Evolutionary conservation across 2,329 filamentous ascomycete genomes (phyloP).

Genomic region (Alternaria panax): DNA sequence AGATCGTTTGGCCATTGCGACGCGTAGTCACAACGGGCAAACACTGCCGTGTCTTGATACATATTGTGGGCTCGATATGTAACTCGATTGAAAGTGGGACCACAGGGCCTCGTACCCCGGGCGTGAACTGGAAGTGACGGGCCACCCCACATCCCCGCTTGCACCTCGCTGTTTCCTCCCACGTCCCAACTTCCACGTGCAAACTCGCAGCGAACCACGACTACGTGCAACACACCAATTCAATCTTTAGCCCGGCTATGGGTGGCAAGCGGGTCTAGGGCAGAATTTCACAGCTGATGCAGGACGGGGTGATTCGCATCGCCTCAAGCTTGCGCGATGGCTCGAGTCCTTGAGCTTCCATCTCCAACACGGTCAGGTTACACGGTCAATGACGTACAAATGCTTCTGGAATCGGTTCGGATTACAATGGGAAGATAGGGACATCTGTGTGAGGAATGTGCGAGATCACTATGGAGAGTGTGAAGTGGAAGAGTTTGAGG

Average conservation of each 20-base stretch:
- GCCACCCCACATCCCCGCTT: conserved; percentile 16
- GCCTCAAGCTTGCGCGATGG: neutral
- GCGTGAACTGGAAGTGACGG: neutral
- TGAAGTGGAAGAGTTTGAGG: conserved; percentile 11
- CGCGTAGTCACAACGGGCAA: no score
- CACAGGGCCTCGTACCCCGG: no score
- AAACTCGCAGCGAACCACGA: conserved; percentile 24
- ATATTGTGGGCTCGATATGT: no score
- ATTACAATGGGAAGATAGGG: neutral
- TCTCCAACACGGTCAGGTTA: neutral
- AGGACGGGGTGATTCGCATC: conserved; percentile 14
- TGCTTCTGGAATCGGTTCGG: conserved; percentile 12
- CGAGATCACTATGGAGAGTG: conserved; percentile 3
- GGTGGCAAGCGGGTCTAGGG: neutral
- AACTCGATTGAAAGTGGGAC: no score
- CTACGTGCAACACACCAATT: conserved; percentile 23
- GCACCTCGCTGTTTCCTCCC: conserved; percentile 14
- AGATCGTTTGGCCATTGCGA: no score
- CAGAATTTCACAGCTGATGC: conserved; percentile 5
- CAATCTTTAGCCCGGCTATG: neutral
- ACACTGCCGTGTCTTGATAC: no score
- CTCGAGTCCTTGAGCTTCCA: neutral
- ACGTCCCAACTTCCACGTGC: conserved; percentile 20
- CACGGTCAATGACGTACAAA: neutral
- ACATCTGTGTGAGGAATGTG: conserved; percentile 6